Conservation (phyloP, 2,329 filamentous ascomycete species). For the Fonsecaea nubica region DNA sequence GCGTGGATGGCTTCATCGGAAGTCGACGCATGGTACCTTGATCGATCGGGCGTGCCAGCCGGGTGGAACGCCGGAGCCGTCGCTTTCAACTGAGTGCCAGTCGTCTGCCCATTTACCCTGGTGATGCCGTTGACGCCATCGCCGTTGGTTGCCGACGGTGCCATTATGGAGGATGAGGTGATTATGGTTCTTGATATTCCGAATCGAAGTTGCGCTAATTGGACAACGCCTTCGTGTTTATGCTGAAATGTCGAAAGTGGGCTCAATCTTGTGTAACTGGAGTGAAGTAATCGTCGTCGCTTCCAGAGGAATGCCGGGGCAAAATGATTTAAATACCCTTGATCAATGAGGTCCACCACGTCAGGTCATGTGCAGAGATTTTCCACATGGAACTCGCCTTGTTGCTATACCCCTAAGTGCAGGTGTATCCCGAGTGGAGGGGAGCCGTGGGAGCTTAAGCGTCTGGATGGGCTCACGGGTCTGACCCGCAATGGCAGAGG, state of each 20-base stretch:
- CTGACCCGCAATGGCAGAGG: slow-evolving; percentile 12
- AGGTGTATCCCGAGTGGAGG: slow-evolving; percentile 41
- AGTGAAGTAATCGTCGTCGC: slow-evolving; percentile 11
- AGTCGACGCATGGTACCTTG: slow-evolving; percentile 74
- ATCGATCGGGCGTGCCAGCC: slow-evolving; percentile 45
- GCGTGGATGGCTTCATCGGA: slow-evolving; percentile 78
- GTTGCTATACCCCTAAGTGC: slow-evolving; percentile 38
- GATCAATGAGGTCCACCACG: slow-evolving; percentile 18
- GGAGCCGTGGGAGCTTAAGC: slow-evolving; percentile 39
- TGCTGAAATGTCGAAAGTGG: slow-evolving; percentile 8
- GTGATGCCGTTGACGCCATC: slow-evolving; percentile 29
- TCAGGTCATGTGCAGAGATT: slow-evolving; percentile 40
- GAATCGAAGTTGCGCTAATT: slow-evolving; percentile 28
- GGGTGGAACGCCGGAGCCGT: slow-evolving; percentile 51
- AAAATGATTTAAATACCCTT: slow-evolving; percentile 28
- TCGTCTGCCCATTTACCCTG: slow-evolving; percentile 27
- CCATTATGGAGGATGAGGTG: slow-evolving; percentile 21
- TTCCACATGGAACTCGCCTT: slow-evolving; percentile 12
- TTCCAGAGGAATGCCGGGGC: neutral
- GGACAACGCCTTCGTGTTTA: slow-evolving; percentile 18
- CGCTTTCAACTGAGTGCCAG: slow-evolving; percentile 45
- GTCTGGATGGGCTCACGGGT: neutral
- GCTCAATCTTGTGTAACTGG: slow-evolving; percentile 7
- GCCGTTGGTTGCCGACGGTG: slow-evolving; percentile 32
- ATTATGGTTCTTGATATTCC: slow-evolving; percentile 11